Conservation (phyloP, 192 early-diverging fungal genomes). For the Umbelopsis ramanniana region DNA sequence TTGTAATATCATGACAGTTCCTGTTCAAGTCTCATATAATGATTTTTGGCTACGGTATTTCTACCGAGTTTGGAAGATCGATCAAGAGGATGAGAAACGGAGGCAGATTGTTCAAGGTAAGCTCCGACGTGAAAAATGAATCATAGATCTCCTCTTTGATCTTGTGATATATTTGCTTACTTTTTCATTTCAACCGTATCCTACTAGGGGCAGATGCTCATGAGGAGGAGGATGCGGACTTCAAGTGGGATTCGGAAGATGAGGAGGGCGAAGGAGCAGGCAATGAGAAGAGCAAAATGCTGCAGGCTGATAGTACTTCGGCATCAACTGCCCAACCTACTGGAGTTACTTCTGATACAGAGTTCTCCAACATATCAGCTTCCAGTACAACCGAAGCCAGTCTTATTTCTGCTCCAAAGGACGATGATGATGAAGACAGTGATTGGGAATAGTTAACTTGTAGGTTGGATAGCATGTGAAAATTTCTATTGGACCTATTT, state of each 20-base stretch:
- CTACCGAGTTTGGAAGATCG: slow-evolving; percentile 53
- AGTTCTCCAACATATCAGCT: slow-evolving; percentile 33
- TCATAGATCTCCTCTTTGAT: slow-evolving; percentile 1
- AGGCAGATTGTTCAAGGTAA: slow-evolving; percentile 52
- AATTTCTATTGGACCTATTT: background rate
- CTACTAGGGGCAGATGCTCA: slow-evolving; percentile 13
- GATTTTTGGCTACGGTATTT: slow-evolving; percentile 58
- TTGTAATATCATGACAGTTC: slow-evolving; percentile 31
- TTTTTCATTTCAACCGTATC: no score
- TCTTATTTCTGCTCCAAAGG: slow-evolving; percentile 32
- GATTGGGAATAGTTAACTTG: slow-evolving; percentile 36
- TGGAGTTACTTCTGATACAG: slow-evolving; percentile 27
- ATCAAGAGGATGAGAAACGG: slow-evolving; percentile 58
- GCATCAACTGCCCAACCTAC: background rate
- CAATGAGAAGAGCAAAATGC: background rate
- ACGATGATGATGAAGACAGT: slow-evolving; percentile 35
- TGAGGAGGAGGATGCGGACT: slow-evolving; percentile 31
- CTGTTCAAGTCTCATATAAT: slow-evolving; percentile 49
- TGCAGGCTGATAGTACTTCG: background rate
- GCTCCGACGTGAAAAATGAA: slow-evolving; percentile 16
- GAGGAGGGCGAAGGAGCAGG: slow-evolving; percentile 17
- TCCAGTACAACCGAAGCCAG: slow-evolving; percentile 35
- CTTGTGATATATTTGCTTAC: background rate
- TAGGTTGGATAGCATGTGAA: background rate
- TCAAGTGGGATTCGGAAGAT: slow-evolving; percentile 43